Evolutionary conservation across 2,329 filamentous ascomycete species (phyloP).

Genomic region (Cladosporium velox): DNA sequence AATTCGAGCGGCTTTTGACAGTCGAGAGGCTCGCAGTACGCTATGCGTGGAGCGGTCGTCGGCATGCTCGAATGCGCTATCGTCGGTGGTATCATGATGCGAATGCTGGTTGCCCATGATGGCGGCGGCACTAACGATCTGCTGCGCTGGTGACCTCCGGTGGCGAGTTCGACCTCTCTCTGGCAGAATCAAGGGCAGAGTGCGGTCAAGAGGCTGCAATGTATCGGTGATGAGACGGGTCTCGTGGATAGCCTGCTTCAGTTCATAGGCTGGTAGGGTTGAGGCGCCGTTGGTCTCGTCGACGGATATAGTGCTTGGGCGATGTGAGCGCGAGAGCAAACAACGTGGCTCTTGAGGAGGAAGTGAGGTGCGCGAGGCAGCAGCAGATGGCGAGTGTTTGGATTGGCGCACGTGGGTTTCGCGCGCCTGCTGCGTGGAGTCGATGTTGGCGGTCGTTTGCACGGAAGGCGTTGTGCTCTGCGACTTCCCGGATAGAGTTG

Average conservation of each 20-base stretch:
- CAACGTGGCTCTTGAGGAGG: slow-evolving; percentile 32
- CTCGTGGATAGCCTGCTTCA: slow-evolving; percentile 32
- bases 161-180: slow-evolving; percentile 26
- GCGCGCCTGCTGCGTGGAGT: not conserved
- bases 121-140: slow-evolving; percentile 16
- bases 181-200: slow-evolving; percentile 18
- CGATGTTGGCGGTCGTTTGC: slow-evolving; percentile 9
- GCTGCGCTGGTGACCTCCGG: slow-evolving; percentile 23
- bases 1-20: slow-evolving; percentile 25
- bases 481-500: slow-evolving; percentile 19
- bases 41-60: slow-evolving; percentile 32
- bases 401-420: slow-evolving; percentile 13
- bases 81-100: slow-evolving; percentile 1
- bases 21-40: slow-evolving; percentile 27
- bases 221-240: slow-evolving; percentile 16
- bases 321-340: slow-evolving; percentile 25
- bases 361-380: slow-evolving; percentile 20
- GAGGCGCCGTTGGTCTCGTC: slow-evolving; percentile 32
- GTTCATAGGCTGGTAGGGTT: slow-evolving; percentile 25
- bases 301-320: slow-evolving; percentile 29
- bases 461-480: slow-evolving; percentile 19
- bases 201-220: slow-evolving; percentile 20
- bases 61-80: slow-evolving; percentile 15
- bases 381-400: slow-evolving; percentile 11
- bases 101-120: slow-evolving; percentile 37